A percentile compares a stretch with the other conserved stretches of the same genome.
Evolutionary conservation across 352 stramenopile genomes (phyloP).

Genomic region (Phytopythium mirpurense): DNA sequence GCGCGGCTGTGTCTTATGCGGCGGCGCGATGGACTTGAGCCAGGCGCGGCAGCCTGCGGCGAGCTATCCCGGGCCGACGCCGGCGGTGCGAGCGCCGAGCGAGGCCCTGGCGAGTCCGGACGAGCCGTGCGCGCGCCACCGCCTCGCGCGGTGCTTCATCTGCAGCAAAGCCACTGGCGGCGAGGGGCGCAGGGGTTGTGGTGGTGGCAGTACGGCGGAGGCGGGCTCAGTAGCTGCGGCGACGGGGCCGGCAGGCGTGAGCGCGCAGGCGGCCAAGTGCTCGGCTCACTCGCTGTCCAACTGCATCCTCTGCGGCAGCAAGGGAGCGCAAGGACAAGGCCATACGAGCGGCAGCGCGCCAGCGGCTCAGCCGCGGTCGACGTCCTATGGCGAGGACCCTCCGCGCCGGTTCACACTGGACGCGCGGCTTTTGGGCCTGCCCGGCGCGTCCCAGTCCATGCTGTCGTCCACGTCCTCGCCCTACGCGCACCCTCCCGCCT

Average conservation of each 20-base stretch:
- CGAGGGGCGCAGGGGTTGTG: neutral
- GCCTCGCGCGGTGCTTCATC: slow-evolving; percentile 58
- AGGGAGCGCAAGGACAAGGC: neutral
- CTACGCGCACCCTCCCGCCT: neutral
- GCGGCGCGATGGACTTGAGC: neutral
- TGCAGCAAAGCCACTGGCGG: slow-evolving; percentile 23
- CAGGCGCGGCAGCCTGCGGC: neutral
- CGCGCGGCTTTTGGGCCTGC: slow-evolving; percentile 15
- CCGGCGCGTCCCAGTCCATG: neutral
- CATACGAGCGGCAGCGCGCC: neutral
- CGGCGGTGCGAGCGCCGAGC: neutral
- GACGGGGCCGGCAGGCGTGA: neutral
- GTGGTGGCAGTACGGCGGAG: neutral
- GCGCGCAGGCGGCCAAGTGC: slow-evolving; percentile 23
- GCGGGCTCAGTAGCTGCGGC: neutral
- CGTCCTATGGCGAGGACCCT: neutral
- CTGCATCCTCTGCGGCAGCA: slow-evolving; percentile 48
- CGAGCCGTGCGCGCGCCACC: slow-evolving; percentile 40
- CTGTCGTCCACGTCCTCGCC: neutral
- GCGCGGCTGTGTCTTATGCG: slow-evolving; percentile 58
- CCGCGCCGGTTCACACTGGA: slow-evolving; percentile 25
- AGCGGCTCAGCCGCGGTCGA: neutral
- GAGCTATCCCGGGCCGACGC: neutral
- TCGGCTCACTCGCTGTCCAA: slow-evolving; percentile 54
- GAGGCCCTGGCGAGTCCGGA: neutral